Evolutionary conservation across 768 basidiomycete species (phyloP).

Genomic region (Rhodotorula babjevae): DNA sequence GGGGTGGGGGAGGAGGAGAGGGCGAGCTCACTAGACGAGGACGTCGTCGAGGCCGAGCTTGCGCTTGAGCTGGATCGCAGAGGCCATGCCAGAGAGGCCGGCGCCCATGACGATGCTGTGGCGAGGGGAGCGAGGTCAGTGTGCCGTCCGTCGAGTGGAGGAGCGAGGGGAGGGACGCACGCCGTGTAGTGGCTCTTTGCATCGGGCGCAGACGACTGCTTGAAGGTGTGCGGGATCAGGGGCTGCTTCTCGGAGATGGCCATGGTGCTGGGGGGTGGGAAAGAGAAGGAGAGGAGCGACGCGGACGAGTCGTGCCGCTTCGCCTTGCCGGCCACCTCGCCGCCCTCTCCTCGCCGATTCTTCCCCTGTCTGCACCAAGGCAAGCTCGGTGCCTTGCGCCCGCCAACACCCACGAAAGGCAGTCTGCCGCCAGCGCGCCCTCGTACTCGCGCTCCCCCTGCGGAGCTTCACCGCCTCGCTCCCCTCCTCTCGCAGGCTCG

Average conservation of each 20-base stretch:
- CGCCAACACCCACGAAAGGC: too few relatives aligned
- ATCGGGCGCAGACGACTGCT: conserved; percentile 15
- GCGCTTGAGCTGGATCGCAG: conserved; percentile 39
- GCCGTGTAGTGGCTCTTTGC: conserved; percentile 24
- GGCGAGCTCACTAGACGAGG: conserved; percentile 34
- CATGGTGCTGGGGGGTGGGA: not conserved
- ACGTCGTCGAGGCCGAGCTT: conserved; percentile 39
- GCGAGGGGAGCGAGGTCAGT: not conserved
- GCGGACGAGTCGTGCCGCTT: too few relatives aligned
- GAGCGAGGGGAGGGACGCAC: not conserved
- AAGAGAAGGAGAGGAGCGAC: not conserved
- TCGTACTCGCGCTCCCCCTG: too few relatives aligned
- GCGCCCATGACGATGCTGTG: conserved; percentile 40
- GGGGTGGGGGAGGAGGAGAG: not conserved
- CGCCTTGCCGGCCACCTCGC: too few relatives aligned
- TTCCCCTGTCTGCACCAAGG: too few relatives aligned
- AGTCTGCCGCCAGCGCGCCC: too few relatives aligned
- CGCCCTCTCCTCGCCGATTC: too few relatives aligned
- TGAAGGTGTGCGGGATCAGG: not conserved
- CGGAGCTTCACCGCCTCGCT: too few relatives aligned
- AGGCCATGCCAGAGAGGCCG: conserved; percentile 40
- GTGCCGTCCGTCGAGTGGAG: not conserved
- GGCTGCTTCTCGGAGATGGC: not conserved
- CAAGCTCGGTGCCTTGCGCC: too few relatives aligned
- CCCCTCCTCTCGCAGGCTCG: too few relatives aligned